Base-by-base conservation (phyloP, 305 asterid genomes). In the Lippia alba region DNA sequence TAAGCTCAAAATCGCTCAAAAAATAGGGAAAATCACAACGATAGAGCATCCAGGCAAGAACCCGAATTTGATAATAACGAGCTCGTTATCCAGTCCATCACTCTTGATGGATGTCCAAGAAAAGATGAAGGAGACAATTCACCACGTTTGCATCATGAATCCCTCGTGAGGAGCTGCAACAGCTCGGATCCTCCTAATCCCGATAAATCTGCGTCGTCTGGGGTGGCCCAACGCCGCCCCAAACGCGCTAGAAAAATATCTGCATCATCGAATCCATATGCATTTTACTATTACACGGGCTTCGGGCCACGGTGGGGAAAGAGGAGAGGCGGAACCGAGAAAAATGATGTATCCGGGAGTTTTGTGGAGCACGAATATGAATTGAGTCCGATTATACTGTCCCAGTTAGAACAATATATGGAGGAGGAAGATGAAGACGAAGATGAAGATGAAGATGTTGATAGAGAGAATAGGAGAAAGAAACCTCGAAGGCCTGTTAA, bases 41-140 rank as follows among this genome's bases (percentile, higher is more conserved):
- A 11, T 11, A 2, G 36, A 53, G 24, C 62, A 62, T 14, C 41
- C 33, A 33, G 55, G 36, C 0, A 19, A 16, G 15, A 41, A 30
- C 2, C 60, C 41, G 7, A 19, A 18, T 20, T 32, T 50, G 32
- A 24, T 24, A 24, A 24, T 24, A 24, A 24, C 30, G 30, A 24
- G 30, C 30, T 24, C 30, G 30, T 24, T 24, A 24, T 24, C 3
- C 30, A 24, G 30, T 74, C 81, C 49, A 15, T 44, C 41, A 77
- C 77, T 46, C 74, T 61, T 5, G 83, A 72, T 17, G 82, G 82
- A 59, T 76, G 86, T 70, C 63, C 54, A 41, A 67, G 61, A 19
- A 61, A 61, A 36, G 78, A 71, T 0, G 78, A 53, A n/a, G 81
- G 54, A n/a, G 81, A 81, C 32, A 54, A 73, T 12, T 6, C 74